Evolutionary conservation across 75 land plant genomes (phyloP).

Genomic region (Isoetes taiwanensis): DNA sequence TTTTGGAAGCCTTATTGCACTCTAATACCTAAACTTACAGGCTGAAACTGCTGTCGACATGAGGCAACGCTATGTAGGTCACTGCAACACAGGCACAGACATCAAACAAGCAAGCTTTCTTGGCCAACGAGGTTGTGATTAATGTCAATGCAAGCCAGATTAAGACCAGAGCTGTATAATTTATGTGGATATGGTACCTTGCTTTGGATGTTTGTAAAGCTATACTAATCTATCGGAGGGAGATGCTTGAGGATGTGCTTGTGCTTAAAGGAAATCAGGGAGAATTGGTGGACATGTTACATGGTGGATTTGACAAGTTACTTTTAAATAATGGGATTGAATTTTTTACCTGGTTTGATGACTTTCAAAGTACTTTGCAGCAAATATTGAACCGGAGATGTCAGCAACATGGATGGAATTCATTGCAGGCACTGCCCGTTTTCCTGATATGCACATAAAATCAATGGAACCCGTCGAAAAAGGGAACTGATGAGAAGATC

Average conservation of each 20-base stretch:
- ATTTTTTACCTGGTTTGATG: slow-evolving; percentile 70
- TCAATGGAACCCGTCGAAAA: slow-evolving; percentile 64
- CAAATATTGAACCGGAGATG: slow-evolving; percentile 76
- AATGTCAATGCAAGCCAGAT: too few species aligned
- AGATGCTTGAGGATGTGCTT: slow-evolving; percentile 75
- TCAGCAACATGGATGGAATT: slow-evolving; percentile 73
- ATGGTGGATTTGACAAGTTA: slow-evolving; percentile 89
- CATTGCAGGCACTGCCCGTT: slow-evolving; percentile 62
- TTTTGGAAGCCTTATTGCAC: too few species aligned
- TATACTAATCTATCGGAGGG: slow-evolving; percentile 67
- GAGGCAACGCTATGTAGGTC: slow-evolving; percentile 93
- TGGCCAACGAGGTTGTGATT: slow-evolving; percentile 87
- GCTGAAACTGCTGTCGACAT: slow-evolving; percentile 75
- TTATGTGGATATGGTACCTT: too few species aligned
- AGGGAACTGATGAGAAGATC: slow-evolving; percentile 60
- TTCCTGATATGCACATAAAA: slow-evolving; percentile 72
- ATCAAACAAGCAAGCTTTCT: slow-evolving; percentile 97
- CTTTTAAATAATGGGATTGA: slow-evolving; percentile 32
- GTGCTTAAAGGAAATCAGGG: slow-evolving; percentile 77
- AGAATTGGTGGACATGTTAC: slow-evolving; percentile 51
- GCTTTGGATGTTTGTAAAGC: slow-evolving; percentile 61
- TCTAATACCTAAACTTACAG: slow-evolving; percentile 29
- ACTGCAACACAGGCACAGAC: slow-evolving; percentile 96
- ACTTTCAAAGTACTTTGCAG: slow-evolving; percentile 41
- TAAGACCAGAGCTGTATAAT: too few species aligned